Evolutionary conservation across 2,329 filamentous ascomycete species (phyloP).

Genomic region (Alternaria gansuensis): DNA sequence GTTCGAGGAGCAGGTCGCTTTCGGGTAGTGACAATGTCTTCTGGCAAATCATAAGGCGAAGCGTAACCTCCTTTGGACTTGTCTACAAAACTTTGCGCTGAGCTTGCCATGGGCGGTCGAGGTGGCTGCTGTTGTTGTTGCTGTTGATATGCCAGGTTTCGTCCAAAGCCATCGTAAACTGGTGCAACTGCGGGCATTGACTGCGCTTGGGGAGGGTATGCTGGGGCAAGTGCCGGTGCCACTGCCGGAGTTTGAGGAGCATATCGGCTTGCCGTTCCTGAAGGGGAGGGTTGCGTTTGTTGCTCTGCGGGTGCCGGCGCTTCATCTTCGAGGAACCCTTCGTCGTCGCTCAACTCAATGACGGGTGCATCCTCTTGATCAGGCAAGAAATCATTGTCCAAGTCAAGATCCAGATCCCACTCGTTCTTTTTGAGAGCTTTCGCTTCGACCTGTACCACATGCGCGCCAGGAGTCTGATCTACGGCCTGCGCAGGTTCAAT

Average conservation of each 20-base stretch:
- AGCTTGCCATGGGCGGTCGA: conserved; percentile 61
- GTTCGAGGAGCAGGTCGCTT: conserved; percentile 59
- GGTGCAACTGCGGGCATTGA: conserved; percentile 42
- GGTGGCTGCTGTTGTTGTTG: conserved; percentile 50
- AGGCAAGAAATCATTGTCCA: conserved; percentile 76
- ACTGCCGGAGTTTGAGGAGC: conserved; percentile 46
- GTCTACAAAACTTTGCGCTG: conserved; percentile 81
- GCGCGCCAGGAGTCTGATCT: conserved; percentile 33
- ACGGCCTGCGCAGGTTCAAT: conserved; percentile 31
- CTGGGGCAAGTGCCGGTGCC: conserved; percentile 30
- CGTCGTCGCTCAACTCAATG: conserved; percentile 83
- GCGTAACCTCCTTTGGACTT: conserved; percentile 91
- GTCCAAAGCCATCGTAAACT: conserved; percentile 46
- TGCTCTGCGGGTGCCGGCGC: conserved; percentile 46
- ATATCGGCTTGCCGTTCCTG: conserved; percentile 44
- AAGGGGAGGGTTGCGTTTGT: conserved; percentile 26
- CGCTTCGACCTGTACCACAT: conserved; percentile 28
- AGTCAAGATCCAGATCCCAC: conserved; percentile 83
- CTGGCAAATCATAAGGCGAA: conserved; percentile 93
- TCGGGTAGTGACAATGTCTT: conserved; percentile 79
- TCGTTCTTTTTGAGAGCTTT: conserved; percentile 68
- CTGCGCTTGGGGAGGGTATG: conserved; percentile 62
- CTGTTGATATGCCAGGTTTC: conserved; percentile 37
- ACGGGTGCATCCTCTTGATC: conserved; percentile 60
- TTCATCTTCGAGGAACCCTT: conserved; percentile 82